These are phyloP conservation scores for Cryphonectria carpinicola DNA, from an alignment of 2,329 filamentous ascomycete species.

Conservation along the genomic window DNA sequence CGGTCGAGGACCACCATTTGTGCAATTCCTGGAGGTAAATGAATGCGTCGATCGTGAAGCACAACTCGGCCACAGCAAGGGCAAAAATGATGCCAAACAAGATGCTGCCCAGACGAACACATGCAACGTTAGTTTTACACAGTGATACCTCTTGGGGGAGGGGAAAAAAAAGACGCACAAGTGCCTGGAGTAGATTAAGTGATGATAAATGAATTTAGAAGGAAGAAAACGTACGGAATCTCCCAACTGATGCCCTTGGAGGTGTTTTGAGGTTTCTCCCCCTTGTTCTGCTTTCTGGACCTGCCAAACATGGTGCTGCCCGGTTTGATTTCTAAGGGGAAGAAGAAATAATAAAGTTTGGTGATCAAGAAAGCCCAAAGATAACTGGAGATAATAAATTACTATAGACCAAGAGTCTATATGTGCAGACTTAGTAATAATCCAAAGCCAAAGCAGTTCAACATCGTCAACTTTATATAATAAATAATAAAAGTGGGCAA, in stretches of 20 bases:
- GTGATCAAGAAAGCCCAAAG: background rate
- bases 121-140: background rate
- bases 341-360: no score
- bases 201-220: no score
- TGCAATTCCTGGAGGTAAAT: constrained; percentile 20
- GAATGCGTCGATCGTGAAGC: constrained; percentile 22
- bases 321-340: background rate
- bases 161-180: no score
- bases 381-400: background rate
- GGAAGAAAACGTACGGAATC: constrained; percentile 9
- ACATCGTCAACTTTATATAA: background rate
- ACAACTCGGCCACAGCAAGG: constrained; percentile 21
- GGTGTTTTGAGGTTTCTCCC: constrained; percentile 19
- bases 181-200: no score
- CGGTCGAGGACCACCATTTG: constrained; percentile 23
- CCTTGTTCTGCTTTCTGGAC: constrained; percentile 14
- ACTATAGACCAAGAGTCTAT: background rate
- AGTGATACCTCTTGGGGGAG: background rate
- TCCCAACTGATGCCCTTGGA: constrained; percentile 19
- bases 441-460: background rate
- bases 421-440: background rate
- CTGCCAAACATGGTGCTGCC: constrained; percentile 15
- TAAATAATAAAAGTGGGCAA: background rate
- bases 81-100: constrained; percentile 23
- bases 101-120: constrained; percentile 11